These are phyloP conservation scores for Fomitopsis schrenkii DNA, from an alignment of 1,284 basidiomycete species.

Conservation along the genomic window DNA sequence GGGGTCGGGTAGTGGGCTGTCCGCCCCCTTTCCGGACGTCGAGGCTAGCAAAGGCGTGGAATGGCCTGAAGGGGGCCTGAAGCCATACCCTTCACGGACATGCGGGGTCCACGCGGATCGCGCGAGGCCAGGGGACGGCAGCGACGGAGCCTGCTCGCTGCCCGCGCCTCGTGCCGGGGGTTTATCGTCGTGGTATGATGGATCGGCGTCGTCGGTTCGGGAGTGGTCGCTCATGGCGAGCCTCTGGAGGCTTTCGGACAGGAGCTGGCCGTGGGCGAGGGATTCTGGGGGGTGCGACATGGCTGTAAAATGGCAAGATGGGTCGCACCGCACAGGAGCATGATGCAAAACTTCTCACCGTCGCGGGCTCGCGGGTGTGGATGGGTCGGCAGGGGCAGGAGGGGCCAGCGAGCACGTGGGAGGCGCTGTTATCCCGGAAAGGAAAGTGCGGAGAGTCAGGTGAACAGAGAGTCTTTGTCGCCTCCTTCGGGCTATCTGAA, in stretches of 20 bases:
- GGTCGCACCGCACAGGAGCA: neutral
- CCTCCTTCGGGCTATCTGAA: slow-evolving; percentile 18
- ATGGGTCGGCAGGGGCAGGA: neutral
- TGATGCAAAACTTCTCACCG: slow-evolving; percentile 6
- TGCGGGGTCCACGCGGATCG: slow-evolving; percentile 31
- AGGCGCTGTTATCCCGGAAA: slow-evolving; percentile 6
- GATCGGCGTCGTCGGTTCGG: slow-evolving; percentile 12
- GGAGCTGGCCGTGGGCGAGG: slow-evolving; percentile 19
- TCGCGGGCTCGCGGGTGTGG: neutral
- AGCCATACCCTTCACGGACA: slow-evolving; percentile 76
- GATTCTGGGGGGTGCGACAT: slow-evolving; percentile 22
- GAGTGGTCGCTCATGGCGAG: slow-evolving; percentile 23
- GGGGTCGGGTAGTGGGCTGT: slow-evolving; percentile 67
- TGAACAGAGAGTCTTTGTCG: slow-evolving; percentile 5
- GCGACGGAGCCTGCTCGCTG: slow-evolving; percentile 7
- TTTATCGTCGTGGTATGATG: slow-evolving; percentile 12
- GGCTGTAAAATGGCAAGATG: slow-evolving; percentile 2
- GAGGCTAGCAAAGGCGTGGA: slow-evolving; percentile 52
- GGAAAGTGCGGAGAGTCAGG: slow-evolving; percentile 16
- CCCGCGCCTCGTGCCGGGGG: slow-evolving; percentile 13
- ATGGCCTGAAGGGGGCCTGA: slow-evolving; percentile 63
- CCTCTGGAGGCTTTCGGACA: slow-evolving; percentile 27
- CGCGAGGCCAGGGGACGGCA: slow-evolving; percentile 10
- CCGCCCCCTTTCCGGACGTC: slow-evolving; percentile 14
- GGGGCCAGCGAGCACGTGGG: slow-evolving; percentile 4